Conservation (phyloP, 306 rosid genomes). For the Gastrolobium bilobum region DNA sequence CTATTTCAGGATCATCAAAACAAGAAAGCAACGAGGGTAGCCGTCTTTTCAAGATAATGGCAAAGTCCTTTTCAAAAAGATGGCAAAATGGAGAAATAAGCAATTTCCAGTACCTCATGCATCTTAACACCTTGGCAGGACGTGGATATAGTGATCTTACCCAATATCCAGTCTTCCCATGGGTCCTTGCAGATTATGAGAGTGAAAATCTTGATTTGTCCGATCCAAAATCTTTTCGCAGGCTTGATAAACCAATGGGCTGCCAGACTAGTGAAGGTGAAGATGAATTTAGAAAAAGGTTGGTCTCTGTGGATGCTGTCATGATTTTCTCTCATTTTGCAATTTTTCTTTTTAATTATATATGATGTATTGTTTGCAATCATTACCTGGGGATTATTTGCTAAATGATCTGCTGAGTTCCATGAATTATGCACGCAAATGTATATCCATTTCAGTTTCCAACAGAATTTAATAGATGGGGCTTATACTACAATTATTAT, state of each 20-base stretch:
- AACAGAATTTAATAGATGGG: slow-evolving; percentile 6
- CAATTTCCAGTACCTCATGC: slow-evolving; percentile 99
- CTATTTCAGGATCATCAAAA: slow-evolving; percentile 95
- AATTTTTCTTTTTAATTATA: slow-evolving; percentile 32
- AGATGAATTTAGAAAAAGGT: slow-evolving; percentile 97
- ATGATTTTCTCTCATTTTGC: slow-evolving; percentile 25
- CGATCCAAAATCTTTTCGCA: slow-evolving; percentile 87
- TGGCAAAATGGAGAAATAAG: slow-evolving; percentile 99
- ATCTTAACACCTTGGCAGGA: slow-evolving; percentile 99
- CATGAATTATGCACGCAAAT: slow-evolving; percentile 21
- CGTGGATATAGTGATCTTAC: slow-evolving; percentile 99
- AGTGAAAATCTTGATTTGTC: slow-evolving; percentile 83
- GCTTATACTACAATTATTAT: slow-evolving; percentile 26
- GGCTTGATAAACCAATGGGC: slow-evolving; percentile 95
- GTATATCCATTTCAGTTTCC: neutral
- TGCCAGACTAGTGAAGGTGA: slow-evolving; percentile 99
- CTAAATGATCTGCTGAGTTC: slow-evolving; percentile 22
- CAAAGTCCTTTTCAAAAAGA: slow-evolving; percentile 97
- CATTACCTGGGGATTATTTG: slow-evolving; percentile 29
- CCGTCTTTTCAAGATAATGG: slow-evolving; percentile 88
- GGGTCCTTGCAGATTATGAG: slow-evolving; percentile 98
- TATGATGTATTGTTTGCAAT: slow-evolving; percentile 31
- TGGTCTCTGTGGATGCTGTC: slow-evolving; percentile 37
- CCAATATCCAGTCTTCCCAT: slow-evolving; percentile 98
- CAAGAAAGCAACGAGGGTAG: slow-evolving; percentile 97